Base-by-base conservation (phyloP, 371 early-diverging fungal species). In the Mortierella sp. region DNA sequence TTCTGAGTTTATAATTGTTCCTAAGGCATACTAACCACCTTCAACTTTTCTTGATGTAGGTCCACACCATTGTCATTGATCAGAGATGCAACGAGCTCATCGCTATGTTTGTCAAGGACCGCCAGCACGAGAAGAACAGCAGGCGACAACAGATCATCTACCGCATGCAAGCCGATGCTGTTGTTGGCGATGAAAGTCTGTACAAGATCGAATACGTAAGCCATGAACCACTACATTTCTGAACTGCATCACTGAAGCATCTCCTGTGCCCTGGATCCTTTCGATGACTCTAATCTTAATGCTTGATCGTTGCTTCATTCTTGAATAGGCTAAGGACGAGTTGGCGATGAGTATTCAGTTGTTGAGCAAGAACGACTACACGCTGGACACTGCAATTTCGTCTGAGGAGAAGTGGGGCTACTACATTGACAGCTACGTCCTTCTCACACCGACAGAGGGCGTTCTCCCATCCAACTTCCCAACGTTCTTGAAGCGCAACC, bases 371-470 rank as follows among this genome's bases (percentile, higher is more conserved):
- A 96, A 97, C 72, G 98, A 98, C 77, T 93, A 95, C 55, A 93
- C 95, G 76, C 79, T 94, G 27, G 95, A 95, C 72, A 92, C 91
- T 12, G 89, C 94, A 0, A 91, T 95, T 43, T 95, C 96, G 16
- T 92, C 95, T 29, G 97, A 98, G 83, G 98, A 97, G 83, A 93
- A 93, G 60, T 99, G 98, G 94, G 96, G 96, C 32, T 92, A 96
- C 81, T 99, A 98, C 76, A 96, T 98, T 32, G 97, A 97, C 81
- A 95, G 95, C 77, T 99, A 96, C 80, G 96, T 97, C 88, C 89
- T 93, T 72, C 89, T 93, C 73, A 93, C 94, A 58, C 92, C 94
- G 11, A 96, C 96, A 2, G 95, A 95, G 79, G 96, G 95, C 2
- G 92, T 95, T 32, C 90, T 90, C 18, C 84, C 89, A 4, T 89